Conservation (phyloP, 768 basidiomycete species). For the Floccularia luteovirens region DNA sequence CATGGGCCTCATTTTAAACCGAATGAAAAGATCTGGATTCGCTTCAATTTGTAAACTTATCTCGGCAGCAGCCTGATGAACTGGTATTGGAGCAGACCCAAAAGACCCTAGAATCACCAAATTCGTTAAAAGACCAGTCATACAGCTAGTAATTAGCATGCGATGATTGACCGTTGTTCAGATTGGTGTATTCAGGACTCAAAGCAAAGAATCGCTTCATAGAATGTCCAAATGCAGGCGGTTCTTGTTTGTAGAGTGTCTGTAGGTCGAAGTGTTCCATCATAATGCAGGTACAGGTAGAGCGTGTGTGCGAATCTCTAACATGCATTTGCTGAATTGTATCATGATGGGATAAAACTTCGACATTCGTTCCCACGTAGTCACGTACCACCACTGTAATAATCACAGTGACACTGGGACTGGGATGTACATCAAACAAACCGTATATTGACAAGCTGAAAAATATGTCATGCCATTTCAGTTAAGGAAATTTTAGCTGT, state of each 20-base stretch:
- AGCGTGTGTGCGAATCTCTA: too few species aligned
- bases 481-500: too few species aligned
- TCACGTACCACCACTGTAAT: too few species aligned
- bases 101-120: conserved; percentile 45
- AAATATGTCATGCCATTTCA: too few species aligned
- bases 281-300: not conserved
- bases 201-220: conserved; percentile 36
- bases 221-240: conserved; percentile 36
- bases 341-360: too few species aligned
- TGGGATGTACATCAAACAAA: too few species aligned
- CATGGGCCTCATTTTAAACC: conserved; percentile 18
- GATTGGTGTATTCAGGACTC: conserved; percentile 27
- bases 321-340: too few species aligned
- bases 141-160: conserved; percentile 10
- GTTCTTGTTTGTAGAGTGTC: conserved; percentile 5
- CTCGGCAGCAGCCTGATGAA: conserved; percentile 28
- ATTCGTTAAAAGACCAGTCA: conserved; percentile 18
- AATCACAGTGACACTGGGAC: too few species aligned
- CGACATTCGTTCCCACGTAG: too few species aligned
- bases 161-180: conserved; percentile 35
- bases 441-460: too few species aligned
- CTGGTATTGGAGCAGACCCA: conserved; percentile 40
- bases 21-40: conserved; percentile 44
- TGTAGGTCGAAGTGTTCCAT: not conserved
- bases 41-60: conserved; percentile 30